These are phyloP conservation scores for Eucalyptus regnans DNA, from an alignment of 345 rosid species.

Conservation along the genomic window DNA sequence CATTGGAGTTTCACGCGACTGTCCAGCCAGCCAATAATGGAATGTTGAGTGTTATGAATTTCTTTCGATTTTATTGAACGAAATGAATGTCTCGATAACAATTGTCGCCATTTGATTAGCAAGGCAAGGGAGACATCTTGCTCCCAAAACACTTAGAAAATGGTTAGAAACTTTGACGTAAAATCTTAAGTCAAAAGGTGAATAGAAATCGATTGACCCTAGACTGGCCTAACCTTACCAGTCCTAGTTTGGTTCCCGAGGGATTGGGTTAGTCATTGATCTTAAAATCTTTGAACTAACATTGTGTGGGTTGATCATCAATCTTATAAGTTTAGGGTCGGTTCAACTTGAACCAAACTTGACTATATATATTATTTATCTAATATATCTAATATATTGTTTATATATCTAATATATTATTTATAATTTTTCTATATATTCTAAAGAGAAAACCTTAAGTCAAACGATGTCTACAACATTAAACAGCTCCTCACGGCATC, in stretches of 20 bases:
- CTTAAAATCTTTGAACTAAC: no score
- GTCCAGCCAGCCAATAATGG: background rate
- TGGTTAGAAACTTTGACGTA: background rate
- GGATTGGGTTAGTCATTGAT: accelerated
- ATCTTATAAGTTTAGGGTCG: no score
- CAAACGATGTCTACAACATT: no score
- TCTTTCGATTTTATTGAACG: background rate
- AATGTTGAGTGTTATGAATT: background rate
- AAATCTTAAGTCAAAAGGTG: background rate
- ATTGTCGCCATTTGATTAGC: background rate
- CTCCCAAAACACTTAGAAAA: background rate
- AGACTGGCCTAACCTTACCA: accelerated
- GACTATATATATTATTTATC: no score
- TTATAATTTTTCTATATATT: no score
- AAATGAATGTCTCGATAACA: background rate
- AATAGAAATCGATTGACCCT: background rate
- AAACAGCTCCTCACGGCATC: no score
- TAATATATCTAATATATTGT: no score
- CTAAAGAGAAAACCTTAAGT: no score
- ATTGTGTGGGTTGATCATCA: accelerated
- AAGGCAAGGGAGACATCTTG: background rate
- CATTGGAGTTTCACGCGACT: background rate
- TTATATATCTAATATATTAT: no score
- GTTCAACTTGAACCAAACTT: no score
- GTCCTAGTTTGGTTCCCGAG: no score